A percentile compares a stretch with the other conserved stretches of the same genome.
phyloP scores from a whole-genome alignment of 192 early-diverging fungal species.

The Nowakowskiella sp. region DNA sequence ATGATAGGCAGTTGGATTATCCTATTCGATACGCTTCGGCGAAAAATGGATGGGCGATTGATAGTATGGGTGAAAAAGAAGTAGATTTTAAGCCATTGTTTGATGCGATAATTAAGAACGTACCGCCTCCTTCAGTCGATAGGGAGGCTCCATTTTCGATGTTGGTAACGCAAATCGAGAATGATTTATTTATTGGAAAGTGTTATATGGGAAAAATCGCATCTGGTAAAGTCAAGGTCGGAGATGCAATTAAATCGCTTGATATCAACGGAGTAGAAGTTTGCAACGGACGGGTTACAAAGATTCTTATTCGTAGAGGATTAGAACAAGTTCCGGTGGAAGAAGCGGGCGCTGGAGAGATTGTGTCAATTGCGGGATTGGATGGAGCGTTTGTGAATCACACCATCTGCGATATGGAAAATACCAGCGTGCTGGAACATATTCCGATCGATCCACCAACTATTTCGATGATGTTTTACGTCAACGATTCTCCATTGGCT shows the following conservation, averaged over 20 bases:
- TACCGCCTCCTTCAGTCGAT: constrained; percentile 61
- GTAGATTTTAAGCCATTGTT: constrained; percentile 55
- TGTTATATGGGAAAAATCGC: constrained; percentile 69
- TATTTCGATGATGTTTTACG: constrained; percentile 75
- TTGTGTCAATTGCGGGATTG: constrained; percentile 70
- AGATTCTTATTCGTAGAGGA: constrained; percentile 67
- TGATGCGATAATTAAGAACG: constrained; percentile 62
- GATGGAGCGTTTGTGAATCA: constrained; percentile 70
- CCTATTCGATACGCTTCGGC: constrained; percentile 69
- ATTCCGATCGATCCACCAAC: constrained; percentile 78
- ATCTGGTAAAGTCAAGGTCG: constrained; percentile 59
- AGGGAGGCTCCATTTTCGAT: constrained; percentile 62
- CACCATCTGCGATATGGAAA: constrained; percentile 59
- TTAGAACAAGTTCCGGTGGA: constrained; percentile 58
- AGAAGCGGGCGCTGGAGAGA: constrained; percentile 73
- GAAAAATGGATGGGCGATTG: constrained; percentile 75
- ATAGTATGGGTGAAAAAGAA: constrained; percentile 28
- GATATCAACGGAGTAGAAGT: constrained; percentile 58
- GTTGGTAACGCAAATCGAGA: constrained; percentile 82
- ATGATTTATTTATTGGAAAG: constrained; percentile 75
- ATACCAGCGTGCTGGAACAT: constrained; percentile 28
- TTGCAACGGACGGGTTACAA: constrained; percentile 63
- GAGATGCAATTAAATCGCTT: constrained; percentile 67
- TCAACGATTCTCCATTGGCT: constrained; percentile 80
- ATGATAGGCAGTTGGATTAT: constrained; percentile 73